These are phyloP conservation scores for Geotrichum australiense DNA, from an alignment of 1,139 yeast genomes.

Conservation along the genomic window DNA sequence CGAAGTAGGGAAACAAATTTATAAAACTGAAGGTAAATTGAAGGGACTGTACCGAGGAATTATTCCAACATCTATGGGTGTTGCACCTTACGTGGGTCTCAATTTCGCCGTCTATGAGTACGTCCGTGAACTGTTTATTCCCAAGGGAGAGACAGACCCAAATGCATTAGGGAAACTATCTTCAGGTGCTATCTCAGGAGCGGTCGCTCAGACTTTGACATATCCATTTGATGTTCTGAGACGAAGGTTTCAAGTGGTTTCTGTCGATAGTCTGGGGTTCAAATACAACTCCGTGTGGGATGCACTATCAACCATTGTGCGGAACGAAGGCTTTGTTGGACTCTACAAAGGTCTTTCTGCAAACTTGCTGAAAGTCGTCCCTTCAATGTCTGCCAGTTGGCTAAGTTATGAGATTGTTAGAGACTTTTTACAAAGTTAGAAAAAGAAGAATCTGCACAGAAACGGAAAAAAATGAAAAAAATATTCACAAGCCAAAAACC, in stretches of 20 bases:
- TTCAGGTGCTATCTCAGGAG: constrained; percentile 87
- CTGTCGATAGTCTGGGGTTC: constrained; percentile 71
- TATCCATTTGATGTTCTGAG: constrained; percentile 88
- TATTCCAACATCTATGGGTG: constrained; percentile 84
- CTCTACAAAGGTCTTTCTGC: constrained; percentile 86
- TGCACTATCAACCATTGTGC: constrained; percentile 62
- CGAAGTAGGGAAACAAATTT: constrained; percentile 52
- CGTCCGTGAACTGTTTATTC: constrained; percentile 48
- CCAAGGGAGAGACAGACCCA: constrained; percentile 32
- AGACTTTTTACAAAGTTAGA: too few relatives aligned
- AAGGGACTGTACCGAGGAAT: constrained; percentile 76
- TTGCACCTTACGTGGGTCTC: constrained; percentile 92
- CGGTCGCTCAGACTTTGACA: constrained; percentile 70
- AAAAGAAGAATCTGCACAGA: too few relatives aligned
- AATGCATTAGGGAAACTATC: constrained; percentile 51
- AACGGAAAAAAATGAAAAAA: too few relatives aligned
- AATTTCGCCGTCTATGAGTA: constrained; percentile 87
- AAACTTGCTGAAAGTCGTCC: constrained; percentile 82
- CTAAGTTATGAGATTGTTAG: constrained; percentile 67
- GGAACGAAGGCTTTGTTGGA: constrained; percentile 69
- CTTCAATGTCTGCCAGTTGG: constrained; percentile 96
- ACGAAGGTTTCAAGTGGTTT: constrained; percentile 83
- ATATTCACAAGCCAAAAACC: too few relatives aligned
- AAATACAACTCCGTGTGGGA: constrained; percentile 65
- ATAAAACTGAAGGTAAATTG: constrained; percentile 73